A percentile compares a stretch with the other conserved stretches of the same genome.
phyloP scores from a whole-genome alignment of 352 stramenopile species.

The Phytophthora citricola region DNA sequence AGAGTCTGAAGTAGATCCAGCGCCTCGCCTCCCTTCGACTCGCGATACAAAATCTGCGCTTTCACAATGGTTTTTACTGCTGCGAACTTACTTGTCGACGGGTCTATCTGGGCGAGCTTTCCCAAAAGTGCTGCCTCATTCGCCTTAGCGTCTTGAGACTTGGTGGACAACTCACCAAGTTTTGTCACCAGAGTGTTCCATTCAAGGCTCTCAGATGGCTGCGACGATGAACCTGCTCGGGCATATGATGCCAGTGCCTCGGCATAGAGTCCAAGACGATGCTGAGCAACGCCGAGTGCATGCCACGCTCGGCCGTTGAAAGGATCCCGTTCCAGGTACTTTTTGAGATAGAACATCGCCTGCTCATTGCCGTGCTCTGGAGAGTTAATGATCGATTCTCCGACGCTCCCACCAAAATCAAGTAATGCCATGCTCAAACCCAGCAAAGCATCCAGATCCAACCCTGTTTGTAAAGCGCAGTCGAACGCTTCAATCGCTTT shows the following conservation, averaged over 20 bases:
- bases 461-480: slow-evolving; percentile 75
- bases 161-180: slow-evolving; percentile 24
- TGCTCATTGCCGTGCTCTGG: slow-evolving; percentile 40
- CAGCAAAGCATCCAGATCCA: slow-evolving; percentile 79
- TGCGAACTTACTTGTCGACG: slow-evolving; percentile 2
- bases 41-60: slow-evolving; percentile 30
- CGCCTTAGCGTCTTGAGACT: background rate
- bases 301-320: slow-evolving; percentile 67
- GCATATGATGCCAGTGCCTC: slow-evolving; percentile 51
- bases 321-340: slow-evolving; percentile 82
- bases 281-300: slow-evolving; percentile 65
- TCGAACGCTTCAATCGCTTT: slow-evolving; percentile 78
- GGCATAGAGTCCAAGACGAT: slow-evolving; percentile 56
- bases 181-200: slow-evolving; percentile 53
- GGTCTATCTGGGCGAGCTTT: slow-evolving; percentile 28
- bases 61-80: slow-evolving; percentile 37
- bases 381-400: slow-evolving; percentile 22
- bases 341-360: slow-evolving; percentile 77
- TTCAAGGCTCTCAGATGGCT: slow-evolving; percentile 25
- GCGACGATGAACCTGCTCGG: slow-evolving; percentile 25
- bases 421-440: slow-evolving; percentile 58
- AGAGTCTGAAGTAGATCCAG: slow-evolving; percentile 35
- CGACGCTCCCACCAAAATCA: slow-evolving; percentile 27
- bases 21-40: slow-evolving; percentile 33
- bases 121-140: slow-evolving; percentile 27